phyloP scores from a whole-genome alignment of 495 filamentous ascomycete species.

The Glutinoglossum americanum region DNA sequence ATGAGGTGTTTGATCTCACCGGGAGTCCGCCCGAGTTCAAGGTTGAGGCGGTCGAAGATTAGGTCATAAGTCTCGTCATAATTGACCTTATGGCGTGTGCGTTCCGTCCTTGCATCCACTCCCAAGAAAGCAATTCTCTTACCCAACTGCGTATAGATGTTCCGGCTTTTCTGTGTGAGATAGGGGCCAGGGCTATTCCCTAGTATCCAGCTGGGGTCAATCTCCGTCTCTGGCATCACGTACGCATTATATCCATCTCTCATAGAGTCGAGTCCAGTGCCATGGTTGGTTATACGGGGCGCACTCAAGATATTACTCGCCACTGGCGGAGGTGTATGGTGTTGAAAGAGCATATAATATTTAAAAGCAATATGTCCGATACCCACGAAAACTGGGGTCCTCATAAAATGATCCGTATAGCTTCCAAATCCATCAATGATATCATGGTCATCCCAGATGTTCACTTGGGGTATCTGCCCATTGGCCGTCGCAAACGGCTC shows the following conservation, averaged over 20 bases:
- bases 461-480: constrained; percentile 93
- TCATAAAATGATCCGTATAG: constrained; percentile 82
- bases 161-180: constrained; percentile 67
- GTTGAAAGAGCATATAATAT: constrained; percentile 96
- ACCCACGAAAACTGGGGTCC: constrained; percentile 71
- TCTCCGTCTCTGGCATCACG: constrained; percentile 15
- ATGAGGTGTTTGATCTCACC: constrained; percentile 50
- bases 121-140: constrained; percentile 60
- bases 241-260: background rate
- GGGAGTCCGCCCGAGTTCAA: constrained; percentile 48
- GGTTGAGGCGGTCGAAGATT: constrained; percentile 63
- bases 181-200: constrained; percentile 69
- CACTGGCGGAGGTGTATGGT: constrained; percentile 68
- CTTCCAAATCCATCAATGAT: constrained; percentile 95
- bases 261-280: background rate
- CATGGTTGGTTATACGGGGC: background rate
- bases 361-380: constrained; percentile 85
- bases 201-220: constrained; percentile 82
- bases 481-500: constrained; percentile 82
- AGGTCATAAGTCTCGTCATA: constrained; percentile 46
- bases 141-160: constrained; percentile 68
- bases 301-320: constrained; percentile 24
- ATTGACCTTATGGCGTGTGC: constrained; percentile 26
- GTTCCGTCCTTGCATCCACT: constrained; percentile 78
- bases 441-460: constrained; percentile 95